These are phyloP conservation scores for Lecanicillium sp. DNA, from an alignment of 2,329 filamentous ascomycete species.

Conservation along the genomic window DNA sequence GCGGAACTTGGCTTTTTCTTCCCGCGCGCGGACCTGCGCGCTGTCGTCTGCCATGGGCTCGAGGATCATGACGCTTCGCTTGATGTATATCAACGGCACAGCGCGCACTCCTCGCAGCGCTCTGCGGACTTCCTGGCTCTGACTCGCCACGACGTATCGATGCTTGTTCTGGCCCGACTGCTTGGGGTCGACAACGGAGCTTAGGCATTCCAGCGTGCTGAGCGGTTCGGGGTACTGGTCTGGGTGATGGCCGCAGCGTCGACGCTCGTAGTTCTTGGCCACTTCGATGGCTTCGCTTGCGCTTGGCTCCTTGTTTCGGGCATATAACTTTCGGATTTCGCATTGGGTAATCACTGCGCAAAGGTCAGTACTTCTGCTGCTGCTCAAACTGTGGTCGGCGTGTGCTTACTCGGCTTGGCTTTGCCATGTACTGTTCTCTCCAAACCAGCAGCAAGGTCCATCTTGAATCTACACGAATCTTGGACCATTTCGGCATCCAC, in stretches of 20 bases:
- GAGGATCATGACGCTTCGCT: constrained; percentile 63
- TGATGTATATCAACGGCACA: constrained; percentile 72
- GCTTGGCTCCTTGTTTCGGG: constrained; percentile 45
- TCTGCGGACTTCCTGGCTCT: constrained; percentile 57
- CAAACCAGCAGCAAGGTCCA: constrained; percentile 73
- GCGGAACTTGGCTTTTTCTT: constrained; percentile 69
- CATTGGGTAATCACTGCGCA: constrained; percentile 68
- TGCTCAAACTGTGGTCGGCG: neutral
- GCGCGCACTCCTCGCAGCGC: constrained; percentile 60
- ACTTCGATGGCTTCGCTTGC: constrained; percentile 57
- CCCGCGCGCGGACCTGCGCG: constrained; percentile 52
- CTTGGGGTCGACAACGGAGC: constrained; percentile 73
- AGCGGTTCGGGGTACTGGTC: constrained; percentile 65
- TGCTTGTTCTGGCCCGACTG: constrained; percentile 64
- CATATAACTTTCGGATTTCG: constrained; percentile 72
- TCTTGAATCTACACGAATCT: constrained; percentile 77
- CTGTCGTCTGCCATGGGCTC: constrained; percentile 68
- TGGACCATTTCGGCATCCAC: constrained; percentile 80
- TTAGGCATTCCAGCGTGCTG: constrained; percentile 61
- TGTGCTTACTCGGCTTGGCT: constrained; percentile 65
- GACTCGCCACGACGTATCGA: constrained; percentile 69
- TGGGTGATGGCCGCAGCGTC: constrained; percentile 71
- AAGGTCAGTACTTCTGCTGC: neutral
- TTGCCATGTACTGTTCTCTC: constrained; percentile 80
- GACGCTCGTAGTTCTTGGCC: constrained; percentile 68